Evolutionary conservation across 805 yeast genomes (phyloP).

Genomic region (Barnettozyma botsteinii): DNA sequence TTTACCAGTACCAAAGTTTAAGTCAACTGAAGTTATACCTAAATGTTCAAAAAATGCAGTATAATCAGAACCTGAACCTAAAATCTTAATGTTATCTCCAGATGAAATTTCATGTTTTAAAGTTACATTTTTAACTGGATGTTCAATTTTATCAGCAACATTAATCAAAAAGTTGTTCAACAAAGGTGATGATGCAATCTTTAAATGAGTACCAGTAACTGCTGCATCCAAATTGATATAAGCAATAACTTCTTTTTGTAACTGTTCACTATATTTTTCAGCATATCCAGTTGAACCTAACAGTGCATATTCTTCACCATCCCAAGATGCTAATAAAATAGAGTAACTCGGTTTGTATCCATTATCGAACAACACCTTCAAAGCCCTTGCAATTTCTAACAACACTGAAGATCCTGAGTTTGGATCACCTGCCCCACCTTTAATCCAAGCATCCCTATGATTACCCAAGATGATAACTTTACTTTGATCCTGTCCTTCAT

Average conservation of each 20-base stretch:
- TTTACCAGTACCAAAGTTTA: slow-evolving; percentile 43
- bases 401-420: slow-evolving; percentile 65
- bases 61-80: slow-evolving; percentile 72
- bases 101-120: slow-evolving; percentile 26
- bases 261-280: slow-evolving; percentile 46
- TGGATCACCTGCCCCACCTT: slow-evolving; percentile 77
- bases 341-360: slow-evolving; percentile 69
- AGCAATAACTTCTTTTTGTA: slow-evolving; percentile 52
- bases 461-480: slow-evolving; percentile 65
- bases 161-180: slow-evolving; percentile 41
- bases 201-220: slow-evolving; percentile 47
- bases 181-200: slow-evolving; percentile 48
- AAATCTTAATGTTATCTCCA: slow-evolving; percentile 33
- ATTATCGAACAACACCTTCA: slow-evolving; percentile 41
- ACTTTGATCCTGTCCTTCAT: slow-evolving; percentile 47
- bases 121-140: slow-evolving; percentile 33
- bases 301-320: slow-evolving; percentile 74
- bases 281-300: slow-evolving; percentile 76
- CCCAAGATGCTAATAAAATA: slow-evolving; percentile 72
- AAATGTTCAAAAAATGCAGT: slow-evolving; percentile 54
- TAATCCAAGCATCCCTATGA: slow-evolving; percentile 78
- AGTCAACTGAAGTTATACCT: slow-evolving; percentile 56
- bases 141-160: slow-evolving; percentile 38
- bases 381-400: slow-evolving; percentile 57
- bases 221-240: slow-evolving; percentile 69